Base-by-base conservation (phyloP, 169 alveolate species). In the Blepharisma undulans region DNA sequence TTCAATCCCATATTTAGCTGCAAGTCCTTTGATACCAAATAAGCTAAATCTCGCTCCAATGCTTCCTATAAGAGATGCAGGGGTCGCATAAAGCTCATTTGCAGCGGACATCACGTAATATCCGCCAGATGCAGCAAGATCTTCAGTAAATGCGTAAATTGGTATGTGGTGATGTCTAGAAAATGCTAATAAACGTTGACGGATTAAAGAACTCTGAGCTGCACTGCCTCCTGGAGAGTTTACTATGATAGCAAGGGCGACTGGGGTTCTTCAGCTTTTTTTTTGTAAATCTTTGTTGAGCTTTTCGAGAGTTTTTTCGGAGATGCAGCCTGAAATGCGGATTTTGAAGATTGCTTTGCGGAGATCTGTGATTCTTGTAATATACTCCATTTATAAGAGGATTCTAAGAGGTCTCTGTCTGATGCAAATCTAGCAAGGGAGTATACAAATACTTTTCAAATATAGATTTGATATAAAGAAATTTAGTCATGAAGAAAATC, bases 201-300 rank as follows among this genome's bases (percentile, higher is more conserved):
- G 72, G 4, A 77, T 21, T 19, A 86, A 19, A 59, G 22, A 48
- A 30, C 90, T 76, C 25, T 91, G 72, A 30, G 84, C 94, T 27
- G 94, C 94, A 10, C 88, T 85, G 25, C 94, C 94, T 22, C 94
- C 94, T 30, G 92, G 92, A 21, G 94, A 91, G 71, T 91, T 91
- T 16, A 91, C 84, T 1, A 89, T 81, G 10, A 91, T 85, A 76
- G 94, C 94, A 12, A 91, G 36, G 4, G 94, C 94, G 0, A 72
- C 91, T 22, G 89, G 89, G 27, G n/a, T 21, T n/a, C 30, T 76
- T 34, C 29, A 79, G 27, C 30, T 10, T 60, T 84, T 30, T 36
- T 8, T 84, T 30, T 36, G 27, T 21, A 84, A 76, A 30, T 84
- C 89, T 36, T 60, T 84, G 33, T 84, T 25, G 6, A 84, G 36